A percentile compares a stretch with the other conserved stretches of the same genome.
Evolutionary conservation across 768 basidiomycete species (phyloP).

Genomic region (Podaxis sp.): DNA sequence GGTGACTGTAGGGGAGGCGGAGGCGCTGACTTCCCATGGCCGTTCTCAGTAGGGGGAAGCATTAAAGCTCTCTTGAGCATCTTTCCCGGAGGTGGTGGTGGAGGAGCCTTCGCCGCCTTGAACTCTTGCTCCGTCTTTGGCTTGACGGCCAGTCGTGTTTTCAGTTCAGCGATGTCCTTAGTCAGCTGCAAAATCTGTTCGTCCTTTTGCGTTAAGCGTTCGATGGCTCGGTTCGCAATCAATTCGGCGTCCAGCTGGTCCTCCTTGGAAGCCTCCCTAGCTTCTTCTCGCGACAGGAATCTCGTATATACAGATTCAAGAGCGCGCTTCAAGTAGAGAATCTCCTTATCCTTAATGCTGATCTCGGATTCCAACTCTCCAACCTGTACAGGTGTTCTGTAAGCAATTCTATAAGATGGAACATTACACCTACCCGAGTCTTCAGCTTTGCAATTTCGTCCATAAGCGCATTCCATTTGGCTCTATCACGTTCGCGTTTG

Average conservation of each 20-base stretch:
- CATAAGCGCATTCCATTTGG: constrained; percentile 68
- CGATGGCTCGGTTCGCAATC: constrained; percentile 72
- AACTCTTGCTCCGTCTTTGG: constrained; percentile 70
- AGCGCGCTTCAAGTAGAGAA: constrained; percentile 77
- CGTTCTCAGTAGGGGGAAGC: background rate
- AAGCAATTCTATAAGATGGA: background rate
- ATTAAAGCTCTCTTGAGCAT: background rate
- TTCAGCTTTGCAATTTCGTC: constrained; percentile 77
- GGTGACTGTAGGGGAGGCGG: constrained; percentile 19
- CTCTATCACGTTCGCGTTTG: constrained; percentile 72
- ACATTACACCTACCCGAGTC: constrained; percentile 51
- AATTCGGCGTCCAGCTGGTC: constrained; percentile 62
- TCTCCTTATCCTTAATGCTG: constrained; percentile 67
- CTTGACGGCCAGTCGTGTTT: constrained; percentile 48
- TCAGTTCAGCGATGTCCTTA: constrained; percentile 49
- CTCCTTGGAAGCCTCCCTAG: constrained; percentile 42
- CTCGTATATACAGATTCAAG: constrained; percentile 84
- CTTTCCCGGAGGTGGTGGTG: constrained; percentile 50
- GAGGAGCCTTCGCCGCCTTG: constrained; percentile 65
- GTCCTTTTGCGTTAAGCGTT: constrained; percentile 67
- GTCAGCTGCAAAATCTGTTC: constrained; percentile 56
- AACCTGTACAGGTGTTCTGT: constrained; percentile 37
- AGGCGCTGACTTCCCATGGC: background rate
- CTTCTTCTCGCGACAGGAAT: constrained; percentile 61
- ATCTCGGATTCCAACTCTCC: constrained; percentile 49